Conservation (phyloP, 495 filamentous ascomycete genomes). For the Penicillium bialowiezense region DNA sequence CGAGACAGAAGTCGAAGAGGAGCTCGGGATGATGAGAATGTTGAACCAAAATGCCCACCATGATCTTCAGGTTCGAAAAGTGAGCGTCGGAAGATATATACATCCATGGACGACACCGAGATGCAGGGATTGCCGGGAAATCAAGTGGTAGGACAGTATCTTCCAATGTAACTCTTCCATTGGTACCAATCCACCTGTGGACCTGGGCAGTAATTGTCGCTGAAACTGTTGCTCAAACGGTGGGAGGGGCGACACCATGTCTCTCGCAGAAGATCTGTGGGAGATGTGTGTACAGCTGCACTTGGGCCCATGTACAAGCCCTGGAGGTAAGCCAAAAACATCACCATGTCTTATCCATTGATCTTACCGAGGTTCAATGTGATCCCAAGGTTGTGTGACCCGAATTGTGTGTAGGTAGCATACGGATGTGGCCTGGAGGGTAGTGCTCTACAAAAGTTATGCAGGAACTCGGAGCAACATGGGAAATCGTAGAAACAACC, state of each 20-base stretch:
- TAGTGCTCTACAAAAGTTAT: not conserved
- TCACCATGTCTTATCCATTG: too few relatives aligned
- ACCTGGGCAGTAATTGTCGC: not conserved
- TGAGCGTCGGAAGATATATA: conserved; percentile 6
- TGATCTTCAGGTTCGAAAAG: not conserved
- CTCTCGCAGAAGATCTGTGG: too few relatives aligned
- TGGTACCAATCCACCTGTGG: not conserved
- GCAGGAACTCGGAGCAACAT: not conserved
- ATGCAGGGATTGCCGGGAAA: too few relatives aligned
- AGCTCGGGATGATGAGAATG: too few relatives aligned
- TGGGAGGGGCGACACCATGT: too few relatives aligned
- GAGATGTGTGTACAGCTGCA: too few relatives aligned
- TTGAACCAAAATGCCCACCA: too few relatives aligned
- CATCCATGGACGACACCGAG: too few relatives aligned
- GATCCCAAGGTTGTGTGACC: conserved; percentile 5
- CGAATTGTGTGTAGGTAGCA: conserved; percentile 1
- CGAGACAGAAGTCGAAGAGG: not conserved
- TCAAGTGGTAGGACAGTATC: conserved; percentile 2
- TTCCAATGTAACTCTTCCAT: conserved; percentile 3
- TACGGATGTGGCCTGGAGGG: not conserved
- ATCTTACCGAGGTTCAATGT: conserved; percentile 2
- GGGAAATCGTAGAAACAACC: too few relatives aligned
- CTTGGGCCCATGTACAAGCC: too few relatives aligned
- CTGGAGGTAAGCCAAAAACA: too few relatives aligned
- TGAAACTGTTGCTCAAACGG: not conserved